Evolutionary conservation across 129 eudicot genomes (phyloP).

Genomic region (Escallonia rubra): DNA sequence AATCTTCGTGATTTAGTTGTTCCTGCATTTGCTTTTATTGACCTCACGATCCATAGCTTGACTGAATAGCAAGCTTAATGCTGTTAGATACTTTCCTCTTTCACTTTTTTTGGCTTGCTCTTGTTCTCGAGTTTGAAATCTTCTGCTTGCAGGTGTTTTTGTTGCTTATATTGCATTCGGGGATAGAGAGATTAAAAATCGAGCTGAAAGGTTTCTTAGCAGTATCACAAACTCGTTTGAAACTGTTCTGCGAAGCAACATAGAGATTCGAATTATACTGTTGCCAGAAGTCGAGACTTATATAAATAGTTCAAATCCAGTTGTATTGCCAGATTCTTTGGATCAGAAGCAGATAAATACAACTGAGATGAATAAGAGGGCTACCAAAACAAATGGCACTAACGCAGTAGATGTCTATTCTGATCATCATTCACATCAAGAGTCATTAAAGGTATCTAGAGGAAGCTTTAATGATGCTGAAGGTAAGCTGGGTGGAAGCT

Average conservation of each 20-base stretch:
- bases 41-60: no score
- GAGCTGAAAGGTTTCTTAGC: conserved; percentile 89
- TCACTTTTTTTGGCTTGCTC: not conserved
- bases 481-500: conserved; percentile 13
- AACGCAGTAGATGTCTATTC: conserved; percentile 10
- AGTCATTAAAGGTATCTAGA: conserved; percentile 25
- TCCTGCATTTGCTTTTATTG: no score
- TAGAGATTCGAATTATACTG: conserved; percentile 63
- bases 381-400: not conserved
- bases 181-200: conserved; percentile 54
- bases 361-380: not conserved
- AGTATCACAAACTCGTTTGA: conserved; percentile 93
- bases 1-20: no score
- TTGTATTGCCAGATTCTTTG: conserved; percentile 17
- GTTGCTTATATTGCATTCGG: conserved; percentile 76
- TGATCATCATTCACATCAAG: conserved; percentile 17
- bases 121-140: conserved; percentile 1
- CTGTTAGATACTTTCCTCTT: no score
- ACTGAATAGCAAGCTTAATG: no score
- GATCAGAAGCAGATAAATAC: conserved; percentile 24
- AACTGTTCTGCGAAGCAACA: conserved; percentile 56
- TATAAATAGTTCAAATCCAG: conserved; percentile 12
- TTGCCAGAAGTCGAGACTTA: conserved; percentile 37
- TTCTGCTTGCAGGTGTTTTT: conserved; percentile 53
- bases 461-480: conserved; percentile 39